These are phyloP conservation scores for Haemoproteus tartakovskyi DNA, from an alignment of 169 alveolate species.

Conservation along the genomic window DNA sequence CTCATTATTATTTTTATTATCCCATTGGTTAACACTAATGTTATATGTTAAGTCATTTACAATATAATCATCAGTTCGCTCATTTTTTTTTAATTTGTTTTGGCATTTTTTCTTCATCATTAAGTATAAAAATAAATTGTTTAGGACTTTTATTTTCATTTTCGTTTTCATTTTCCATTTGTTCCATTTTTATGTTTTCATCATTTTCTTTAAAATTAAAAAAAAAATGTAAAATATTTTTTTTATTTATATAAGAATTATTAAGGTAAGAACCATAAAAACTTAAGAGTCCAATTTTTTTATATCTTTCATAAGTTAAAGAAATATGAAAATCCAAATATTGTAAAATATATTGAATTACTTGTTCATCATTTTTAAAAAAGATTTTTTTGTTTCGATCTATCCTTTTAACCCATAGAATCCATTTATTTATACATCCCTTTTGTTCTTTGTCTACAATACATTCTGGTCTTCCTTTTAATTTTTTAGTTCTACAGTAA, in stretches of 20 bases:
- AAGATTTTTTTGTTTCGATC: conserved; percentile 39
- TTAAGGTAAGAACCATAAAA: conserved; percentile 41
- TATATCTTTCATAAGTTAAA: conserved; percentile 21
- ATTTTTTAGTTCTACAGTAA: conserved; percentile 35
- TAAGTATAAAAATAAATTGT: too few relatives aligned
- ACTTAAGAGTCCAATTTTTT: conserved; percentile 46
- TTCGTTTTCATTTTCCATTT: too few relatives aligned
- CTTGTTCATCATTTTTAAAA: conserved; percentile 32
- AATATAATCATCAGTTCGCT: too few relatives aligned
- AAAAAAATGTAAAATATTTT: conserved; percentile 29
- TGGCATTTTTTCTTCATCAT: too few relatives aligned
- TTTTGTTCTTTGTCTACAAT: conserved; percentile 23
- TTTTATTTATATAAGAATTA: conserved; percentile 12
- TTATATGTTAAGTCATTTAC: too few relatives aligned
- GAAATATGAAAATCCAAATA: conserved; percentile 20
- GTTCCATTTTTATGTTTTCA: too few relatives aligned
- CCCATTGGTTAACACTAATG: too few relatives aligned
- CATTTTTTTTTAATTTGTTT: too few relatives aligned
- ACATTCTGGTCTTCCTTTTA: conserved; percentile 45
- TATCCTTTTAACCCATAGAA: conserved; percentile 54
- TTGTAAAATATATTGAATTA: conserved; percentile 22
- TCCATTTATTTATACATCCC: conserved; percentile 44
- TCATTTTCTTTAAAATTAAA: conserved; percentile 3
- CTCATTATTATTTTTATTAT: too few relatives aligned
- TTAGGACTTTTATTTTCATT: too few relatives aligned